Evolutionary conservation across 129 eudicot genomes (phyloP).

Genomic region (Deinandra increscens): DNA sequence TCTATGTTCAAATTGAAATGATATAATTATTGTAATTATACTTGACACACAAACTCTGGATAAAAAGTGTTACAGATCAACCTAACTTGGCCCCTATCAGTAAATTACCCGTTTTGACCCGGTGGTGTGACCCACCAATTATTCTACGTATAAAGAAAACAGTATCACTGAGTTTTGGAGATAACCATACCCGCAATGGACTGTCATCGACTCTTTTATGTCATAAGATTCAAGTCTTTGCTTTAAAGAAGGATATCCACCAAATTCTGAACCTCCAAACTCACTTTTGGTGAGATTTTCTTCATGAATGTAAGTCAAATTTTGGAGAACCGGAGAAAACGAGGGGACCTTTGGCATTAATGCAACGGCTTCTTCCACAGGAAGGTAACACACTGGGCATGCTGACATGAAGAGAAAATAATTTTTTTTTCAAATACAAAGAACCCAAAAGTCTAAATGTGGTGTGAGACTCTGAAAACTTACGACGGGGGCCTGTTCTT

Average conservation of each 20-base stretch:
- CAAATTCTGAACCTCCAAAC: constrained; percentile 97
- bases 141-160: too few relatives aligned
- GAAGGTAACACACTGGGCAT: constrained; percentile 97
- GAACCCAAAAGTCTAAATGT: background rate
- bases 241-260: constrained; percentile 88
- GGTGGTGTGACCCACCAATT: too few relatives aligned
- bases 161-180: too few relatives aligned
- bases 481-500: constrained; percentile 90
- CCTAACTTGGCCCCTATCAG: background rate
- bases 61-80: background rate
- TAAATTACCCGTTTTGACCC: background rate
- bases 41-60: too few relatives aligned
- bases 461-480: constrained; percentile 29
- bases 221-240: constrained; percentile 82
- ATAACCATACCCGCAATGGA: constrained; percentile 82
- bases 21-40: too few relatives aligned
- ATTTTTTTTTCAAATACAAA: background rate
- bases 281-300: constrained; percentile 66
- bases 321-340: constrained; percentile 68
- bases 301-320: constrained; percentile 70
- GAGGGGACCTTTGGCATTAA: constrained; percentile 86
- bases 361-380: constrained; percentile 73
- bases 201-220: constrained; percentile 75
- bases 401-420: constrained; percentile 47
- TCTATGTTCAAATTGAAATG: too few relatives aligned